phyloP scores from a whole-genome alignment of 1,284 basidiomycete species.

The Schizophyllum commune region DNA sequence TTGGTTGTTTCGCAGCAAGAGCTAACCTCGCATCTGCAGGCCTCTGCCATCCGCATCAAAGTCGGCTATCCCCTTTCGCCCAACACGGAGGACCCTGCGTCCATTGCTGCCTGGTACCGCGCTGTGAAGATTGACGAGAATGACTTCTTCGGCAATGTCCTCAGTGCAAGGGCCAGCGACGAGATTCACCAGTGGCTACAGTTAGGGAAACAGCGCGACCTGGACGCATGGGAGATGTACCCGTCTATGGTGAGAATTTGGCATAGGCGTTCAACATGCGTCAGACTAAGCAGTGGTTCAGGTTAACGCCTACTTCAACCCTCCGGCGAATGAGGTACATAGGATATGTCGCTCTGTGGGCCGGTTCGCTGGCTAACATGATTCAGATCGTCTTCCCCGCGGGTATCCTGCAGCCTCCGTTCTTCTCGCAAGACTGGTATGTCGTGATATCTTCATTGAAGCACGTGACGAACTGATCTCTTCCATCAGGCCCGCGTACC shows the following conservation, averaged over 20 bases:
- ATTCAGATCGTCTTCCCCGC: constrained; percentile 92
- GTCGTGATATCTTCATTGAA: constrained; percentile 9
- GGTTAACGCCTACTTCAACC: constrained; percentile 80
- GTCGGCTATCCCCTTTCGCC: constrained; percentile 87
- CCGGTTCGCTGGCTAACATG: constrained; percentile 6
- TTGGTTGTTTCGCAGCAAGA: not conserved
- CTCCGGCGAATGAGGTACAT: constrained; percentile 67
- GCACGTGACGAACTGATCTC: not conserved
- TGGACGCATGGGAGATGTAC: constrained; percentile 84
- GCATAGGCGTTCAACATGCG: too few species aligned
- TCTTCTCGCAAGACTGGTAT: constrained; percentile 82
- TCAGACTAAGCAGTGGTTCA: too few species aligned
- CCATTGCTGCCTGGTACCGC: constrained; percentile 72
- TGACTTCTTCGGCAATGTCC: constrained; percentile 82
- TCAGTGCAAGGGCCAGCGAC: constrained; percentile 58
- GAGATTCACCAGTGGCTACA: constrained; percentile 66
- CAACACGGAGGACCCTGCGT: constrained; percentile 67
- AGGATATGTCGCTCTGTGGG: too few species aligned
- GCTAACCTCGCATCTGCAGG: constrained; percentile 30
- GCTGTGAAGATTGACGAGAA: constrained; percentile 57
- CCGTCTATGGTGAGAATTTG: constrained; percentile 76
- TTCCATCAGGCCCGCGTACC: constrained; percentile 65
- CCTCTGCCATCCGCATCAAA: constrained; percentile 74
- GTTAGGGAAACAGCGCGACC: constrained; percentile 68
- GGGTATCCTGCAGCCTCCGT: constrained; percentile 89